These are phyloP conservation scores for Fomitiporia mediterranea DNA, from an alignment of 1,284 basidiomycete species.

Conservation along the genomic window DNA sequence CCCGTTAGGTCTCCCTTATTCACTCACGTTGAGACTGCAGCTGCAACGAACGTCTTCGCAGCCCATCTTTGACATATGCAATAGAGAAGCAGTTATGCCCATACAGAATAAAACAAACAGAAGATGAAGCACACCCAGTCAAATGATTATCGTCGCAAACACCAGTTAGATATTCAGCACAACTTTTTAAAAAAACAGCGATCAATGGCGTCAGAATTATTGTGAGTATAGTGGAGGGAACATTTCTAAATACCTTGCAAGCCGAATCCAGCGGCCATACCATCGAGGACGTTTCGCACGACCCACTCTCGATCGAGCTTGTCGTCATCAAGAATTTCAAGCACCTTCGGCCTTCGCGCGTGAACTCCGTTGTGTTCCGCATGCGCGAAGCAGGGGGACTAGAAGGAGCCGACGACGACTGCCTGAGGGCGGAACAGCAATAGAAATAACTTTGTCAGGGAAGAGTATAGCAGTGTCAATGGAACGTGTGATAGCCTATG, in stretches of 20 bases:
- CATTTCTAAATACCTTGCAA: conserved; percentile 48
- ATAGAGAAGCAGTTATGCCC: background rate
- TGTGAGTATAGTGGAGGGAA: conserved; percentile 15
- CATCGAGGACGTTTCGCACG: conserved; percentile 77
- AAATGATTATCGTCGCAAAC: conserved; percentile 77
- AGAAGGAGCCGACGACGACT: conserved; percentile 38
- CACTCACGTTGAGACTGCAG: conserved; percentile 60
- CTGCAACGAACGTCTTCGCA: conserved; percentile 60
- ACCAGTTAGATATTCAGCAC: conserved; percentile 71
- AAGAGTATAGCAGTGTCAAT: conserved; percentile 80
- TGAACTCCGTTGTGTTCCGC: conserved; percentile 7
- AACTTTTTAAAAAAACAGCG: too few relatives aligned
- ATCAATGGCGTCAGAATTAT: conserved; percentile 21
- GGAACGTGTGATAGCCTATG: conserved; percentile 41
- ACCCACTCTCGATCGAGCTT: conserved; percentile 79
- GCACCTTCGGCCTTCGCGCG: conserved; percentile 31
- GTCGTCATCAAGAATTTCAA: conserved; percentile 58
- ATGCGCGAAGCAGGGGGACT: conserved; percentile 25
- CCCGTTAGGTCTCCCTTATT: conserved; percentile 42
- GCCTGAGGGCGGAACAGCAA: conserved; percentile 82
- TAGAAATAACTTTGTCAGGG: conserved; percentile 81
- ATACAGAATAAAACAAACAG: background rate
- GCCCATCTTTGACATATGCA: conserved; percentile 44
- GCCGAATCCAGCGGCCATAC: conserved; percentile 76
- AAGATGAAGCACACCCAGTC: conserved; percentile 40